Percentiles rank a stretch among this genome's conserved stretches.
Conservation (phyloP, 169 alveolate genomes). For the Cryptosporidium meleagridis region DNA sequence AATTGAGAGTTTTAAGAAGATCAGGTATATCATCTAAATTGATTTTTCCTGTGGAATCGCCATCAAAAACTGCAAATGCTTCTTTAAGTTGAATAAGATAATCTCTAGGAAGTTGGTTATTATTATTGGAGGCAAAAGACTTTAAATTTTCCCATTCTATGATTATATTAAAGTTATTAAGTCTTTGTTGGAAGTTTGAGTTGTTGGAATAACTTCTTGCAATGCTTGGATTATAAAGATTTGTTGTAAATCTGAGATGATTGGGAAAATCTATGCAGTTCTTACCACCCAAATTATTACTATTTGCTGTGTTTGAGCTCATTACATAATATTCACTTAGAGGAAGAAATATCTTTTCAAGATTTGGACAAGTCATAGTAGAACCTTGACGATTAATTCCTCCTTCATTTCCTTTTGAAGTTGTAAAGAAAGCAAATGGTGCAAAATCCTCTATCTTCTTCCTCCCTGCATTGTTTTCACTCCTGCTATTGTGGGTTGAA, state of each 20-base stretch:
- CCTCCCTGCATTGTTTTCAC: not conserved
- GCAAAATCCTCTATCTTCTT: constrained; percentile 13
- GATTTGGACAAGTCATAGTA: not conserved
- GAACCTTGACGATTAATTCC: constrained; percentile 11
- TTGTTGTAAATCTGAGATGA: constrained; percentile 33
- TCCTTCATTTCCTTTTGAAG: constrained; percentile 27
- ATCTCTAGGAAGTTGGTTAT: constrained; percentile 3
- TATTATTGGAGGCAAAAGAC: not conserved
- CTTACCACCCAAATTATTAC: not conserved
- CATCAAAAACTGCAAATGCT: constrained; percentile 69
- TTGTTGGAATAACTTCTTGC: constrained; percentile 22
- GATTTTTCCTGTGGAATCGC: constrained; percentile 26
- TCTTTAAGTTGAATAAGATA: constrained; percentile 45
- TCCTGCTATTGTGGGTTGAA: too few species aligned
- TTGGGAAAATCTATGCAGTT: constrained; percentile 18
- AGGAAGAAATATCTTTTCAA: constrained; percentile 8
- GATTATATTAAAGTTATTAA: constrained; percentile 30
- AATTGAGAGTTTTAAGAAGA: constrained; percentile 44
- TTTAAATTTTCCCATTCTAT: constrained; percentile 25
- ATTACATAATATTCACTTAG: not conserved
- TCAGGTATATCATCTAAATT: constrained; percentile 44
- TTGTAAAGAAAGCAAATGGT: constrained; percentile 27
- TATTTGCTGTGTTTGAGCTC: not conserved
- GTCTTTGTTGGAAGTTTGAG: constrained; percentile 11
- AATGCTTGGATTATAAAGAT: constrained; percentile 46